A percentile compares a stretch with the other conserved stretches of the same genome.
phyloP scores from a whole-genome alignment of 164 flowering plant genomes.

The Tetracentron sinense region DNA sequence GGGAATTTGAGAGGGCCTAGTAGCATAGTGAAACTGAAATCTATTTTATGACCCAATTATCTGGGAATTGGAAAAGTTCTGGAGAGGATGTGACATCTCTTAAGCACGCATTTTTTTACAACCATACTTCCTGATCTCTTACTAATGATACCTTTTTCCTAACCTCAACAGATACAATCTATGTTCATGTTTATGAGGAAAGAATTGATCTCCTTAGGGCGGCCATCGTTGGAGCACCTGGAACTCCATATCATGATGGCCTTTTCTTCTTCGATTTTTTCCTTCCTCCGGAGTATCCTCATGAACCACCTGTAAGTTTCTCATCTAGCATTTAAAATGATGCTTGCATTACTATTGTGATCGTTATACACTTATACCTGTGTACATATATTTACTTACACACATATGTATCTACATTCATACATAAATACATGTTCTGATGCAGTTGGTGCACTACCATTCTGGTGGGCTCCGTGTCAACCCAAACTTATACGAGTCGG shows the following conservation, averaged over 20 bases:
- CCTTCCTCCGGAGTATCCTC: constrained; percentile 78
- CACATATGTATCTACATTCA: not conserved
- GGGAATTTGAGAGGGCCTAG: no score
- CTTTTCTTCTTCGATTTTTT: constrained; percentile 83
- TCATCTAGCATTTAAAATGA: not conserved
- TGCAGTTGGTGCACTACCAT: constrained; percentile 78
- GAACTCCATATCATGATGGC: constrained; percentile 91
- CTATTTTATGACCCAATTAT: no score
- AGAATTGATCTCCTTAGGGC: constrained; percentile 85
- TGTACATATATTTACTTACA: not conserved
- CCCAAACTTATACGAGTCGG: constrained; percentile 91
- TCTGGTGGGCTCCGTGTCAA: constrained; percentile 89
- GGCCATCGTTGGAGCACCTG: constrained; percentile 73
- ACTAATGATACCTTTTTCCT: constrained; percentile 6
- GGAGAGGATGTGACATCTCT: not conserved
- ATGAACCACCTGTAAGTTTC: constrained; percentile 81
- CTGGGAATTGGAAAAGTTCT: not conserved
- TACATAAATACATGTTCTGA: not conserved
- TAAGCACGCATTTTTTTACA: not conserved
- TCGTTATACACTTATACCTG: no score
- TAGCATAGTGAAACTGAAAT: no score
- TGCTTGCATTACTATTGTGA: no score
- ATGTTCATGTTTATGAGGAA: constrained; percentile 74
- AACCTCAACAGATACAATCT: constrained; percentile 57
- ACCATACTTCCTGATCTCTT: not conserved